Percentiles rank a stretch among this genome's conserved stretches.
These are phyloP conservation scores for Chaetoscypha palmicola DNA, from an alignment of 2,329 filamentous ascomycete species.

Conservation along the genomic window DNA sequence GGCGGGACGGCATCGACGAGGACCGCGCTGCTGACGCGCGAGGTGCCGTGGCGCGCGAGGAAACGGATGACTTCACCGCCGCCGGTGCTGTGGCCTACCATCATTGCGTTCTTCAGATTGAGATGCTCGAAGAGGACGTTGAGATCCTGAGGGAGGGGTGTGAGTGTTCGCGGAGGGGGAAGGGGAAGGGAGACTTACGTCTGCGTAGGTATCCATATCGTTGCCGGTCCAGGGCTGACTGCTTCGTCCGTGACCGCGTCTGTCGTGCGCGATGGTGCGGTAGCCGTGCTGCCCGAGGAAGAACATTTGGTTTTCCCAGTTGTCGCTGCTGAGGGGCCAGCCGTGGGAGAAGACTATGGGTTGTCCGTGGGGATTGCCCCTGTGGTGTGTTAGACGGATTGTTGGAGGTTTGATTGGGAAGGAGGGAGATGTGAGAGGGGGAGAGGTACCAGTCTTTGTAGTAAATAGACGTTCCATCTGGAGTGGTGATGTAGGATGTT, in stretches of 20 bases:
- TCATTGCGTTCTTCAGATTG: constrained; percentile 30
- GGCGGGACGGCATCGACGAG: constrained; percentile 34
- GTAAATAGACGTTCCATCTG: constrained; percentile 34
- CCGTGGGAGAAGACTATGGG: constrained; percentile 34
- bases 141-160: constrained; percentile 25
- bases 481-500: constrained; percentile 34
- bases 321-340: constrained; percentile 36
- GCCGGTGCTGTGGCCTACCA: constrained; percentile 36
- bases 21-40: constrained; percentile 35
- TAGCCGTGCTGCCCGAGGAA: constrained; percentile 34
- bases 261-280: constrained; percentile 34
- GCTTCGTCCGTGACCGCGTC: constrained; percentile 36
- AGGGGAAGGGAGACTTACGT: constrained; percentile 9
- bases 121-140: constrained; percentile 32
- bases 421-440: no score
- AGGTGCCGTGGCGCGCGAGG: constrained; percentile 32
- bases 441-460: constrained; percentile 41
- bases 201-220: constrained; percentile 35
- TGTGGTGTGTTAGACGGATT: no score
- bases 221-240: constrained; percentile 30
- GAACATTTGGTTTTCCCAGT: constrained; percentile 36
- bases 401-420: no score
- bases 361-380: constrained; percentile 32
- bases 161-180: neutral
- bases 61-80: constrained; percentile 37